Conservation (phyloP, 495 filamentous ascomycete genomes). For the Chaetomidium leptoderma region DNA sequence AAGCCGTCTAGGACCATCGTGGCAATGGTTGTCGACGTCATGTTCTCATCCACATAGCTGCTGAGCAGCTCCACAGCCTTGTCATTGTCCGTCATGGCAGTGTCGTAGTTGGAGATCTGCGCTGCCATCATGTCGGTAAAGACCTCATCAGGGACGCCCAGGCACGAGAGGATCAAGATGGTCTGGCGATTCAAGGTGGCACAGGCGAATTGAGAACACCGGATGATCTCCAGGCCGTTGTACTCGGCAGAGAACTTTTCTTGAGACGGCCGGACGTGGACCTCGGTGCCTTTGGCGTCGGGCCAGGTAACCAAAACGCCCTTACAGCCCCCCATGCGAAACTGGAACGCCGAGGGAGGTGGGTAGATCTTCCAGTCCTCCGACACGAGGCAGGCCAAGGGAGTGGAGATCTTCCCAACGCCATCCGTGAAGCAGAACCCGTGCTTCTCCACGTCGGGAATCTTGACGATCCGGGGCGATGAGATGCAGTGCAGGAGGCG, state of each 20-base stretch:
- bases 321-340: conserved; percentile 87
- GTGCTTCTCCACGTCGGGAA: conserved; percentile 62
- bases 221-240: conserved; percentile 76
- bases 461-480: conserved; percentile 41
- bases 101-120: conserved; percentile 61
- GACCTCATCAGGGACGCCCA: conserved; percentile 64
- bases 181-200: conserved; percentile 86
- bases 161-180: conserved; percentile 73
- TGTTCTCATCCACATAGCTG: conserved; percentile 79
- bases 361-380: conserved; percentile 55
- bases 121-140: conserved; percentile 63
- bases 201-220: conserved; percentile 65
- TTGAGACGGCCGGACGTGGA: conserved; percentile 77
- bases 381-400: conserved; percentile 66
- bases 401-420: conserved; percentile 83
- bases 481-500: conserved; percentile 54
- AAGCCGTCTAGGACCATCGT: conserved; percentile 77
- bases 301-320: conserved; percentile 74
- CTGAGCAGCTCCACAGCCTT: conserved; percentile 63
- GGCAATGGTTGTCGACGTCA: conserved; percentile 68
- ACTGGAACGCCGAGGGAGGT: conserved; percentile 80
- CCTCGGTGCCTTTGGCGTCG: conserved; percentile 54
- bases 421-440: conserved; percentile 81
- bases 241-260: conserved; percentile 75
- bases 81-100: conserved; percentile 59